Evolutionary conservation across 2,329 filamentous ascomycete species (phyloP).

Genomic region (Pyrenochaeta sp.): DNA sequence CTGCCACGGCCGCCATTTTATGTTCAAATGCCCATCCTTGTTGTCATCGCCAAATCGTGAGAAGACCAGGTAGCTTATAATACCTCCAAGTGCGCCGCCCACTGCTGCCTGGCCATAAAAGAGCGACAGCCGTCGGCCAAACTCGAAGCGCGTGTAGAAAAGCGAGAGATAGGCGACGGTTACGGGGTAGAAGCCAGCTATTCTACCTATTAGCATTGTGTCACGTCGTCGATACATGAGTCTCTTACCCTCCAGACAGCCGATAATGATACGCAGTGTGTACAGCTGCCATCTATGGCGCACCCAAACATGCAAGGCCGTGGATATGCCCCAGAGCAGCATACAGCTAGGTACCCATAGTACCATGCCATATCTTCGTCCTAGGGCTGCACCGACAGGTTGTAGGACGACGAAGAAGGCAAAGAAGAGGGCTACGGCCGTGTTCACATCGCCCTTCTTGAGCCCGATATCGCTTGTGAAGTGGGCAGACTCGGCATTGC

Average conservation of each 20-base stretch:
- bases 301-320: constrained; percentile 59
- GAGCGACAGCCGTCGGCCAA: constrained; percentile 61
- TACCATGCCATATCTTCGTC: constrained; percentile 64
- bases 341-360: constrained; percentile 67
- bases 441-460: constrained; percentile 62
- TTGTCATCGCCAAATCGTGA: constrained; percentile 47
- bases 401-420: constrained; percentile 67
- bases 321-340: constrained; percentile 62
- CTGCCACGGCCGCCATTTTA: constrained; percentile 59
- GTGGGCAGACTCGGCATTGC: constrained; percentile 66
- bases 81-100: constrained; percentile 64
- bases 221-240: background rate
- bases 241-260: constrained; percentile 54
- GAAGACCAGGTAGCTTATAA: constrained; percentile 62
- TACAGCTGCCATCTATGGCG: constrained; percentile 58
- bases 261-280: constrained; percentile 56
- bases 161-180: constrained; percentile 66
- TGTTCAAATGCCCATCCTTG: constrained; percentile 14
- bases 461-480: constrained; percentile 66
- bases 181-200: constrained; percentile 67
- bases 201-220: constrained; percentile 26
- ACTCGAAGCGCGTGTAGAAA: constrained; percentile 67
- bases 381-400: constrained; percentile 65
- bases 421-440: constrained; percentile 66
- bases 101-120: constrained; percentile 67